These are phyloP conservation scores for Durotheca rogersii DNA, from an alignment of 495 filamentous ascomycete species.

Conservation along the genomic window DNA sequence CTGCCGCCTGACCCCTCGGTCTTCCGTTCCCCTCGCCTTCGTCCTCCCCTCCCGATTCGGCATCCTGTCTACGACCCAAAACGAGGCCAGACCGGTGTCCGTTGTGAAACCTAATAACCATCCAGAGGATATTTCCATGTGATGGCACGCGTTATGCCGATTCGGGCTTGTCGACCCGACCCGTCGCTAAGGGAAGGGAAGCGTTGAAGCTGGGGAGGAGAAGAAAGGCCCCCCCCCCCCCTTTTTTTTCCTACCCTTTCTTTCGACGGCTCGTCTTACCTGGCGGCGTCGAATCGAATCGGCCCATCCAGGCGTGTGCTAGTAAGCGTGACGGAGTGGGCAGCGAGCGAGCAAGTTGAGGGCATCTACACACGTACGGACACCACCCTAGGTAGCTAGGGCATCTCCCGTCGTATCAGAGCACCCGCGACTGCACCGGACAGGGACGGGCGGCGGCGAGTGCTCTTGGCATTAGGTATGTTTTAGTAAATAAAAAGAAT, in stretches of 20 bases:
- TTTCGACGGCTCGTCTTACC: too few species aligned
- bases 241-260: too few species aligned
- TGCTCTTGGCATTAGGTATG: conserved; percentile 35
- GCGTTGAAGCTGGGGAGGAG: not conserved
- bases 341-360: too few species aligned
- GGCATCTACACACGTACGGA: too few species aligned
- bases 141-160: conserved; percentile 11
- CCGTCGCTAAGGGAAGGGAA: conserved; percentile 6
- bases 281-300: not conserved
- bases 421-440: too few species aligned
- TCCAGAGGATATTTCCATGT: conserved; percentile 1
- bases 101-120: conserved; percentile 25
- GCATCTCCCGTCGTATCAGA: too few species aligned
- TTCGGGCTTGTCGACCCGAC: conserved; percentile 21
- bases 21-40: too few species aligned
- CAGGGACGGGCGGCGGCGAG: too few species aligned
- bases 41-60: conserved; percentile 12
- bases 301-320: conserved; percentile 7
- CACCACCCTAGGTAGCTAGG: too few species aligned
- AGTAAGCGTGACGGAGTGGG: too few species aligned
- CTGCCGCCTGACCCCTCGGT: conserved; percentile 23
- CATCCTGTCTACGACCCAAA: not conserved
- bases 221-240: too few species aligned
- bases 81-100: conserved; percentile 22
- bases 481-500: conserved; percentile 29